Conservation (phyloP, 805 yeast genomes). For the Blastobotrys robertii region DNA sequence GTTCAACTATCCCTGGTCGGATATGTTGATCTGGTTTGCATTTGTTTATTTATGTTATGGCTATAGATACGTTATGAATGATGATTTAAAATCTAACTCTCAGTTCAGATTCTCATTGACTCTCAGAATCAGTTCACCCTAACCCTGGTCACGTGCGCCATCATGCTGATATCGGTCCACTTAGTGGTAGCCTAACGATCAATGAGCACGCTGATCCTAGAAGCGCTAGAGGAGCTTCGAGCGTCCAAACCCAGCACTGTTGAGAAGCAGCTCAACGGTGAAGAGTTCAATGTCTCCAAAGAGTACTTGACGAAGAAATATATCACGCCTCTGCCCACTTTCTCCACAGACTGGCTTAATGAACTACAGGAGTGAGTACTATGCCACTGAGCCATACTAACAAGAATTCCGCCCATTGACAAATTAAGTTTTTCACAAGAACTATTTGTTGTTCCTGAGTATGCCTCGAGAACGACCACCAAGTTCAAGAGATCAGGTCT, state of each 20-base stretch:
- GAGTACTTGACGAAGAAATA: constrained; percentile 32
- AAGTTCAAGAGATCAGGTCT: constrained; percentile 69
- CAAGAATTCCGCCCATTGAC: constrained; percentile 23
- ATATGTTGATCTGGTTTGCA: no score
- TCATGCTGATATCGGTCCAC: no score
- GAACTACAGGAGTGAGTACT: constrained; percentile 41
- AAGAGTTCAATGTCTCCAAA: constrained; percentile 1
- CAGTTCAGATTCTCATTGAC: no score
- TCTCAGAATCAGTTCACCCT: no score
- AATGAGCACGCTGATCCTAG: neutral
- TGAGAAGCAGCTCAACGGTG: no score
- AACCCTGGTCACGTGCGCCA: no score
- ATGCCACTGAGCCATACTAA: constrained; percentile 13
- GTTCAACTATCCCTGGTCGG: no score
- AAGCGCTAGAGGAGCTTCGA: neutral
- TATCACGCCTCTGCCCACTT: constrained; percentile 50
- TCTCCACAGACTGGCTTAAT: constrained; percentile 66
- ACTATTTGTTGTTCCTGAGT: constrained; percentile 49
- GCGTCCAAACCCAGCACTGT: neutral
- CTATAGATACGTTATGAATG: no score
- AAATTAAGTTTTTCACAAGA: constrained; percentile 33
- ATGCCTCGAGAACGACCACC: constrained; percentile 52
- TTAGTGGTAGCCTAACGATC: neutral
- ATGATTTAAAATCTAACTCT: no score
- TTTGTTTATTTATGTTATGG: no score